phyloP scores from a whole-genome alignment of 805 yeast genomes.

The Saccharomycopsis javanensis region DNA sequence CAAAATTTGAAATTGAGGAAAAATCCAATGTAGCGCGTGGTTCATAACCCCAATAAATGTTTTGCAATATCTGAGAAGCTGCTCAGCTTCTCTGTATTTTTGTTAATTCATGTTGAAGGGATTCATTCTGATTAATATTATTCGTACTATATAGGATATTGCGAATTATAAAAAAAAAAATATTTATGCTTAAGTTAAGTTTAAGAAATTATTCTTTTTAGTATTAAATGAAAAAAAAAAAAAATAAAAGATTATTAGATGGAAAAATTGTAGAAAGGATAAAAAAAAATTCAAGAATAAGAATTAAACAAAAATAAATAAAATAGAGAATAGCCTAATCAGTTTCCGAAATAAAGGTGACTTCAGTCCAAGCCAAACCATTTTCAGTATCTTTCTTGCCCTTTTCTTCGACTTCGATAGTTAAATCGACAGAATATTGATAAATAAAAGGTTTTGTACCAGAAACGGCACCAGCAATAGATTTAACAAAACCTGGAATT shows the following conservation, averaged over 20 bases:
- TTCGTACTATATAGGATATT: neutral
- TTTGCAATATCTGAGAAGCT: too few species aligned
- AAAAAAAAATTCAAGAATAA: neutral
- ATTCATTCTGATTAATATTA: neutral
- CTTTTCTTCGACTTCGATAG: slow-evolving; percentile 34
- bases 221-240: too few species aligned
- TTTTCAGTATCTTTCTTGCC: slow-evolving; percentile 37
- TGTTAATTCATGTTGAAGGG: too few species aligned
- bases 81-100: too few species aligned
- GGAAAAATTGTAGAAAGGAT: neutral
- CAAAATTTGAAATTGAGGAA: neutral
- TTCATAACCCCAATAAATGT: too few species aligned
- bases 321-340: neutral
- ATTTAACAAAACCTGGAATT: slow-evolving; percentile 88
- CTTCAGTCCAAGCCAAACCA: slow-evolving; percentile 68
- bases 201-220: too few species aligned
- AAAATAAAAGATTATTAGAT: neutral
- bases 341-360: slow-evolving; percentile 55
- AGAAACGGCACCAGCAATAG: slow-evolving; percentile 85
- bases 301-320: neutral
- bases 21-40: neutral
- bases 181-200: too few species aligned
- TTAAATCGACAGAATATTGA: slow-evolving; percentile 68
- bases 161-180: neutral
- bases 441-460: slow-evolving; percentile 96